Conservation (phyloP, 345 rosid species). For the Streptanthus diversifolius region DNA sequence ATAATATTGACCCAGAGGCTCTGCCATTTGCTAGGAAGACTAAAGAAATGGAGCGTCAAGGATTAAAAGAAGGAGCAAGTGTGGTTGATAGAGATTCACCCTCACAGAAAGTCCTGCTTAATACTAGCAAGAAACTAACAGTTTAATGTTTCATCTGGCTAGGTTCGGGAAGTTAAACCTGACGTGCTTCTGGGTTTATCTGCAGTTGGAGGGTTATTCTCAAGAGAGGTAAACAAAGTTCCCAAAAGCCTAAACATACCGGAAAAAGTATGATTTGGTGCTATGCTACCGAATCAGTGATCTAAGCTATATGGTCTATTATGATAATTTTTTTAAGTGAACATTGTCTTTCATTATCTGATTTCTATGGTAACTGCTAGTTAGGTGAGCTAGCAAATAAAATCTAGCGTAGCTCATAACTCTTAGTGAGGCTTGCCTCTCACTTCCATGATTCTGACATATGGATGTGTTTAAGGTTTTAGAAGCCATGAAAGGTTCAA, state of each 20-base stretch:
- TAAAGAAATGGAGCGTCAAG: constrained; percentile 82
- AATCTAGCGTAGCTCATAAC: constrained; percentile 2
- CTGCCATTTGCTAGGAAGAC: constrained; percentile 75
- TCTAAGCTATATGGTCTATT: neutral
- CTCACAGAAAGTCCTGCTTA: neutral
- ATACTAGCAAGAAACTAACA: constrained; percentile 3
- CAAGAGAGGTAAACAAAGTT: constrained; percentile 67
- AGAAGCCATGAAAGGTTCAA: constrained; percentile 91
- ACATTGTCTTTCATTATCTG: neutral
- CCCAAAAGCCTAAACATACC: neutral
- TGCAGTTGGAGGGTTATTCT: constrained; percentile 98
- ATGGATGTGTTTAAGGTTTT: constrained; percentile 52
- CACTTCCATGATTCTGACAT: constrained; percentile 6
- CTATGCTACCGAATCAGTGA: constrained; percentile 2
- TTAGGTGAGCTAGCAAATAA: constrained; percentile 5
- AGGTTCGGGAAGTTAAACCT: constrained; percentile 93
- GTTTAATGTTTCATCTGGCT: constrained; percentile 29
- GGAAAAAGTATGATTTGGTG: neutral
- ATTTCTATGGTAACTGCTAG: neutral
- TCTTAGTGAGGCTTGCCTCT: neutral
- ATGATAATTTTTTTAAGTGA: neutral
- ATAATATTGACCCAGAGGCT: constrained; percentile 71
- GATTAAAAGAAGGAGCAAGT: constrained; percentile 81
- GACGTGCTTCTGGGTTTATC: constrained; percentile 99
- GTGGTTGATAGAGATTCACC: neutral